Conservation (phyloP, 805 yeast genomes). For the Wickerhamomyces bisporus region DNA sequence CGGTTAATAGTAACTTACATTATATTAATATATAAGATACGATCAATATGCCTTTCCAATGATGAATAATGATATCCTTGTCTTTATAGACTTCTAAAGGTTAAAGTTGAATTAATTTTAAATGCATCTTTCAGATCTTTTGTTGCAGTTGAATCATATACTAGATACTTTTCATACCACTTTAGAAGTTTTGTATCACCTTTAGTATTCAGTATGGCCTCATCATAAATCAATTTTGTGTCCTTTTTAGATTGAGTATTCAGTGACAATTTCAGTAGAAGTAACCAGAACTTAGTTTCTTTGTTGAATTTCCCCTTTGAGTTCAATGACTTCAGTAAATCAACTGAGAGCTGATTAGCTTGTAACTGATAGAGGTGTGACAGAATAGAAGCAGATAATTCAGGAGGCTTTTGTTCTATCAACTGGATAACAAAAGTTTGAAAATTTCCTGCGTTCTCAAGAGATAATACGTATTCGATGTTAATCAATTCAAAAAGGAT, state of each 20-base stretch:
- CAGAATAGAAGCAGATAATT: conserved; percentile 28
- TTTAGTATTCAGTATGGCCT: neutral
- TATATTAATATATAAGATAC: too few relatives aligned
- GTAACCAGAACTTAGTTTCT: conserved; percentile 1
- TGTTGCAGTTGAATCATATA: neutral
- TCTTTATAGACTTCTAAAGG: too few relatives aligned
- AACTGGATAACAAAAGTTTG: conserved; percentile 25
- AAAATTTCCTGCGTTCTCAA: conserved; percentile 6
- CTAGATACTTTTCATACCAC: conserved; percentile 2
- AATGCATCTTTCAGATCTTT: too few relatives aligned
- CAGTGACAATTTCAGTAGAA: neutral
- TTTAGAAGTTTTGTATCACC: neutral
- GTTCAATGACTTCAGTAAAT: conserved; percentile 20
- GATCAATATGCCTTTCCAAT: too few relatives aligned
- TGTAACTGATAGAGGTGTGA: conserved; percentile 27
- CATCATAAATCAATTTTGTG: neutral
- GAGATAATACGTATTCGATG: conserved; percentile 31
- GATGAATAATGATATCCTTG: too few relatives aligned
- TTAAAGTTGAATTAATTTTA: too few relatives aligned
- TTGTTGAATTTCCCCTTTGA: neutral
- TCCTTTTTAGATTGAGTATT: neutral
- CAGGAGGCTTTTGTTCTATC: conserved; percentile 26
- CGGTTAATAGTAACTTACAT: too few relatives aligned
- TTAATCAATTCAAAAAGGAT: conserved; percentile 38
- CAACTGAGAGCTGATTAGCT: conserved; percentile 15